These are phyloP conservation scores for Phaeosphaeriaceae sp. DNA, from an alignment of 2,329 filamentous ascomycete genomes.

Conservation along the genomic window DNA sequence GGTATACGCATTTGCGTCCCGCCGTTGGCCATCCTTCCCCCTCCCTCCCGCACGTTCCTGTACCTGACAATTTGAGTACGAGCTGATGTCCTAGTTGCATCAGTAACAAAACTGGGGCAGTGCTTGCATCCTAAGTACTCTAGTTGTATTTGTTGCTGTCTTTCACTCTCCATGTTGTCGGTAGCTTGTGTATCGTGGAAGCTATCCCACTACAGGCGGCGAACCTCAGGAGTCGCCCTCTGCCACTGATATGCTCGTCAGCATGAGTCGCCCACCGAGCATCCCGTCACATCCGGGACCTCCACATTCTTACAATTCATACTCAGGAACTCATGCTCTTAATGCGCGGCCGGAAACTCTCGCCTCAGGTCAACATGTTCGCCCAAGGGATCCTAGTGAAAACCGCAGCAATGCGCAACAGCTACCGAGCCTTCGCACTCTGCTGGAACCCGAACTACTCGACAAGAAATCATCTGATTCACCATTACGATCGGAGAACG, in stretches of 20 bases:
- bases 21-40: slow-evolving; percentile 31
- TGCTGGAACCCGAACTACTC: slow-evolving; percentile 46
- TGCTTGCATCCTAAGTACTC: slow-evolving; percentile 37
- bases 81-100: slow-evolving; percentile 44
- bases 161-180: slow-evolving; percentile 42
- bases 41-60: slow-evolving; percentile 38
- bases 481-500: slow-evolving; percentile 27
- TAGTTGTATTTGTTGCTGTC: slow-evolving; percentile 37
- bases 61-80: slow-evolving; percentile 37
- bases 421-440: slow-evolving; percentile 47
- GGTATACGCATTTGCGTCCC: slow-evolving; percentile 44
- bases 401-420: slow-evolving; percentile 41
- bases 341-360: slow-evolving; percentile 36
- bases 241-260: slow-evolving; percentile 56
- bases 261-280: slow-evolving; percentile 83
- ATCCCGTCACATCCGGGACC: slow-evolving; percentile 76
- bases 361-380: slow-evolving; percentile 32
- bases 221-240: slow-evolving; percentile 31
- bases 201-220: slow-evolving; percentile 35
- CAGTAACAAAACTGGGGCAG: slow-evolving; percentile 30
- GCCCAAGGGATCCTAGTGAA: slow-evolving; percentile 31
- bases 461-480: slow-evolving; percentile 40
- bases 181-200: slow-evolving; percentile 41
- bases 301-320: slow-evolving; percentile 37
- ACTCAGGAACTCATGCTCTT: slow-evolving; percentile 34